These are phyloP conservation scores for Cladophialophora immunda DNA, from an alignment of 2,329 filamentous ascomycete species.

Conservation along the genomic window DNA sequence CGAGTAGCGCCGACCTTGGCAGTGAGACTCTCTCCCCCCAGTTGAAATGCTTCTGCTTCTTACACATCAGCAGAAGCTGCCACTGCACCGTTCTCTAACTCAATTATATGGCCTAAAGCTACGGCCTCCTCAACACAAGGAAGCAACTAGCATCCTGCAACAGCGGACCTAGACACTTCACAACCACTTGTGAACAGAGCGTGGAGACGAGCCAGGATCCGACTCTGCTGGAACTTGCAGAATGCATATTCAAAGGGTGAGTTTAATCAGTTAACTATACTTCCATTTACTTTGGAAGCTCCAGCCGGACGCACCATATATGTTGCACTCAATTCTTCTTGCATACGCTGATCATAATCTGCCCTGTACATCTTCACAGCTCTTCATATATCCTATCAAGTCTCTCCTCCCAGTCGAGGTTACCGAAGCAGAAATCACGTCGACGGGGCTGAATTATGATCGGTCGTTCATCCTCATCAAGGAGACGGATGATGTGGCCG, in stretches of 20 bases:
- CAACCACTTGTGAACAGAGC: neutral
- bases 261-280: neutral
- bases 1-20: neutral
- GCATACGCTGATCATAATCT: neutral
- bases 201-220: neutral
- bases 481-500: neutral
- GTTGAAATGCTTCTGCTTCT: neutral
- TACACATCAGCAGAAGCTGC: neutral
- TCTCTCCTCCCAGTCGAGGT: constrained; percentile 24
- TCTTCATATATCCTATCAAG: constrained; percentile 29
- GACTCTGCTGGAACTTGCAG: neutral
- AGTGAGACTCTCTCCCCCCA: neutral
- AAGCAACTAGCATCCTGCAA: neutral
- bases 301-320: neutral
- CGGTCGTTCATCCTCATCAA: constrained; percentile 25
- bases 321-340: neutral
- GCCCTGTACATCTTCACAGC: neutral
- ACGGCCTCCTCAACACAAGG: neutral
- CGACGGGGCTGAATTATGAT: constrained; percentile 23
- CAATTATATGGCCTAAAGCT: neutral
- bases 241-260: constrained; percentile 19
- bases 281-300: neutral
- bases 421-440: constrained; percentile 9
- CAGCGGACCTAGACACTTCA: neutral
- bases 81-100: neutral